Evolutionary conservation across 148 eudicot species (phyloP).

Genomic region (Persicaria tinctoria): DNA sequence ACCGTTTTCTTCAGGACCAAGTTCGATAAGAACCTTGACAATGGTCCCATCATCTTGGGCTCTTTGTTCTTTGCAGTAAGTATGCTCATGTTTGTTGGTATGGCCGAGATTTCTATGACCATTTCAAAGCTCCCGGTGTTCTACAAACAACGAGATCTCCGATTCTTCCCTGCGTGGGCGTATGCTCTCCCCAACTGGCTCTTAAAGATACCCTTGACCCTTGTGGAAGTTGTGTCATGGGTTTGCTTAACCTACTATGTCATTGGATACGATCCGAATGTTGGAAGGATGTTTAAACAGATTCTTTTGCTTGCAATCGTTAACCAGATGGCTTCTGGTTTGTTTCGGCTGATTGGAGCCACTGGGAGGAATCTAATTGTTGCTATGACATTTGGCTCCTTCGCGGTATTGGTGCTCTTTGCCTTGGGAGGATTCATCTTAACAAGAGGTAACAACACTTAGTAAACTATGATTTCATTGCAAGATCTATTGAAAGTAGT

Average conservation of each 20-base stretch:
- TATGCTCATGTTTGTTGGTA: conserved; percentile 24
- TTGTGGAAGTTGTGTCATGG: conserved; percentile 20
- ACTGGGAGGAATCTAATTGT: conserved; percentile 29
- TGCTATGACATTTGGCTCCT: conserved; percentile 37
- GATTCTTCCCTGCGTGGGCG: conserved; percentile 30
- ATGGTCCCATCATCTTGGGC: conserved; percentile 19
- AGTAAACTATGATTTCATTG: no score
- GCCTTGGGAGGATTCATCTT: conserved; percentile 35
- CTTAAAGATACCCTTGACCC: conserved; percentile 23
- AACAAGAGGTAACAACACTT: conserved; percentile 23
- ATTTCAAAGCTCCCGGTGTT: conserved; percentile 22
- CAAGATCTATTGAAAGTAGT: neutral
- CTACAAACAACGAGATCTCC: conserved; percentile 26
- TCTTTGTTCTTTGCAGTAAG: conserved; percentile 20
- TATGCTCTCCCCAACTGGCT: conserved; percentile 27
- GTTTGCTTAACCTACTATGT: conserved; percentile 21
- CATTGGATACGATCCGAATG: conserved; percentile 29
- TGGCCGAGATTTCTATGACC: conserved; percentile 24
- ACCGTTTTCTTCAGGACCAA: conserved; percentile 21
- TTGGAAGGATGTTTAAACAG: conserved; percentile 31
- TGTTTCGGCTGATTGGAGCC: conserved; percentile 34
- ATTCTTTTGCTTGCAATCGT: conserved; percentile 27
- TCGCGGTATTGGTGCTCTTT: conserved; percentile 21
- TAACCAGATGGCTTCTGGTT: conserved; percentile 31
- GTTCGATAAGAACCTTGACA: conserved; percentile 13